Conservation (phyloP, 2,329 filamentous ascomycete genomes). For the Fusarium mangiferae region DNA sequence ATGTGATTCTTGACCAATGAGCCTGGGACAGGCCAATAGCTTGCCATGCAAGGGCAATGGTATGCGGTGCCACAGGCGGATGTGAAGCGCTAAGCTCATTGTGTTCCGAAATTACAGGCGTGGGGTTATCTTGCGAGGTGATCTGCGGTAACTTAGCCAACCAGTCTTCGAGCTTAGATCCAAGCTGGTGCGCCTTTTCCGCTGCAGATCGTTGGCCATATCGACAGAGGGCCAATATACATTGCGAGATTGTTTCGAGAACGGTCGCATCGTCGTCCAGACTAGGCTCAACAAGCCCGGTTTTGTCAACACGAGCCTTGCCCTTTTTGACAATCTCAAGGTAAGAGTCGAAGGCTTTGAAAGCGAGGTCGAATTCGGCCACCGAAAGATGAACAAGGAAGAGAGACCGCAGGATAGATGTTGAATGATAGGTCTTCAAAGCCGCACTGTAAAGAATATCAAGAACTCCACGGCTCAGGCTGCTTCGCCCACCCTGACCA, state of each 20-base stretch:
- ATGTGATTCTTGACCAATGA: slow-evolving; percentile 86
- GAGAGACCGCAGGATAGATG: slow-evolving; percentile 83
- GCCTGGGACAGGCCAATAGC: slow-evolving; percentile 88
- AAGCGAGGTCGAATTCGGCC: slow-evolving; percentile 90
- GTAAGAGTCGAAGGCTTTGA: slow-evolving; percentile 93
- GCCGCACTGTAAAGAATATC: slow-evolving; percentile 91
- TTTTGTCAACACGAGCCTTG: slow-evolving; percentile 85
- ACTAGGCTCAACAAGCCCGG: slow-evolving; percentile 73
- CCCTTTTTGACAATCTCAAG: slow-evolving; percentile 86
- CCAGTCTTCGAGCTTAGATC: slow-evolving; percentile 78
- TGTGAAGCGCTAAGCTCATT: slow-evolving; percentile 50
- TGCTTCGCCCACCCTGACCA: slow-evolving; percentile 81
- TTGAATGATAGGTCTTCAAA: slow-evolving; percentile 95
- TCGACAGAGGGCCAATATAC: slow-evolving; percentile 81
- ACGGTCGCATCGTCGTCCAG: slow-evolving; percentile 84
- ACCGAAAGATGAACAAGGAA: slow-evolving; percentile 89
- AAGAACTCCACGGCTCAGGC: slow-evolving; percentile 78
- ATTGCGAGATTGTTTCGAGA: slow-evolving; percentile 81
- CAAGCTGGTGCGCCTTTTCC: slow-evolving; percentile 80
- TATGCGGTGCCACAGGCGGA: slow-evolving; percentile 63
- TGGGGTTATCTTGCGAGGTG: slow-evolving; percentile 42
- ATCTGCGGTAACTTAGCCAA: slow-evolving; percentile 67
- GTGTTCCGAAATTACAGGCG: slow-evolving; percentile 46
- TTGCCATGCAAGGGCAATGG: slow-evolving; percentile 79
- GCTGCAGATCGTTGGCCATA: slow-evolving; percentile 80